Base-by-base conservation (phyloP, 2,329 filamentous ascomycete genomes). In the Cladorrhinum sp. region DNA sequence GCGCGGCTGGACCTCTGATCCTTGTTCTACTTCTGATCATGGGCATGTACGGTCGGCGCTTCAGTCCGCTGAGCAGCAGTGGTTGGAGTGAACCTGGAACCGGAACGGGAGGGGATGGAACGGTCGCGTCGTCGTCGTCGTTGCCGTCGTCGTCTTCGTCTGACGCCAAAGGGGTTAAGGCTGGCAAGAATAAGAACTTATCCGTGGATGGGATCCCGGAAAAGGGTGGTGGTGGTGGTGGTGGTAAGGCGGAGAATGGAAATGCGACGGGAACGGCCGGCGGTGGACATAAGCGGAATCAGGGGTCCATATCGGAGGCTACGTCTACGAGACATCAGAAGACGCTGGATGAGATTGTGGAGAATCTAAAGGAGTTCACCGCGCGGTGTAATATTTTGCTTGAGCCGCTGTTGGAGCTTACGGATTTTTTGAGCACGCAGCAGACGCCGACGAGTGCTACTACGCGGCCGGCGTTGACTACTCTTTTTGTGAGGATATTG, bases 341-440 rank as follows among this genome's bases (percentile, higher is more conserved):
- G 79, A 97, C 92, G 55, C 77, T 99, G 57, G 95, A 99, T 73
- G 95, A 99, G 77, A 99, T 99, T 63, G 90, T 99, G 60, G 93
- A 98, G 68, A 96, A 91, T 0, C 78, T 99, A 50, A 92, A 92
- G 73, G 87, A 92, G 66, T 91, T 99, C 68, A 98, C 94, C 0
- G 90, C 89, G 4, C 85, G 95, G 54, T 97, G 95, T 75, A 96
- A 97, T 73, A 89, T 96, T 57, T 79, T 99, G 18, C 82, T 98
- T 56, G 93, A 97, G 69, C 95, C 95, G 2, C 83, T 98, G 59
- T 80, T 96, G 50, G 87, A 90, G 65, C 81, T 98, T 73, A 97
- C 93, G 5, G 93, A 98, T 73, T 97, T 97, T 71, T 81, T 99
- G 24, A 95, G 91, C 62, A 96, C 92, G 0, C 92, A 97, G 73